Conservation (phyloP, 129 eudicot genomes). For the Heracleum sosnowskyi region DNA sequence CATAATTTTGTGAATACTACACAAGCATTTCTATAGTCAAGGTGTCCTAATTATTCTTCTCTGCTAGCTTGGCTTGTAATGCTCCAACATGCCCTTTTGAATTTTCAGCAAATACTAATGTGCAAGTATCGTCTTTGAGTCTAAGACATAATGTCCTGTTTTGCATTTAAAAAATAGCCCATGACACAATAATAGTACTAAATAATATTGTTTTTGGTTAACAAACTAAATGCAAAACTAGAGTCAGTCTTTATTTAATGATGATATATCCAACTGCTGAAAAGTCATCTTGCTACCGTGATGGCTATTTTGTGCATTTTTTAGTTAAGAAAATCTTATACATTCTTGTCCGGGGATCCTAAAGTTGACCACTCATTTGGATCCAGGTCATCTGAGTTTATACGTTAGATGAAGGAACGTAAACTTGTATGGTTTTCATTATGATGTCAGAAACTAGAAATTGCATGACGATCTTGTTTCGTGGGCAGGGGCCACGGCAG, state of each 20-base stretch:
- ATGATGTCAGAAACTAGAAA: not conserved
- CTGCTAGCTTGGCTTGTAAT: not conserved
- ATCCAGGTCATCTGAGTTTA: not conserved
- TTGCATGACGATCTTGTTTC: not conserved
- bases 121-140: not conserved
- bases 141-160: not conserved
- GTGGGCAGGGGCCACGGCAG: not conserved
- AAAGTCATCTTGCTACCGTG: not conserved
- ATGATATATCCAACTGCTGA: not conserved
- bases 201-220: too few species aligned
- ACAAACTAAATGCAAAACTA: not conserved
- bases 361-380: constrained; percentile 4
- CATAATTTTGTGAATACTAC: constrained; percentile 18
- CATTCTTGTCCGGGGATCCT: not conserved
- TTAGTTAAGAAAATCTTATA: not conserved
- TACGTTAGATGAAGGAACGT: not conserved
- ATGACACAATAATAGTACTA: too few species aligned
- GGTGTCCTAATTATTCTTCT: not conserved
- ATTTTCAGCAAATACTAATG: not conserved
- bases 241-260: not conserved
- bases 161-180: not conserved
- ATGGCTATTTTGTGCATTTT: not conserved
- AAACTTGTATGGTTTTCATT: not conserved
- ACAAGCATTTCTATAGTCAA: not conserved
- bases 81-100: not conserved